A percentile compares a stretch with the other conserved stretches of the same genome.
These are phyloP conservation scores for Trichoderma breve DNA, from an alignment of 2,329 filamentous ascomycete species.

Conservation along the genomic window DNA sequence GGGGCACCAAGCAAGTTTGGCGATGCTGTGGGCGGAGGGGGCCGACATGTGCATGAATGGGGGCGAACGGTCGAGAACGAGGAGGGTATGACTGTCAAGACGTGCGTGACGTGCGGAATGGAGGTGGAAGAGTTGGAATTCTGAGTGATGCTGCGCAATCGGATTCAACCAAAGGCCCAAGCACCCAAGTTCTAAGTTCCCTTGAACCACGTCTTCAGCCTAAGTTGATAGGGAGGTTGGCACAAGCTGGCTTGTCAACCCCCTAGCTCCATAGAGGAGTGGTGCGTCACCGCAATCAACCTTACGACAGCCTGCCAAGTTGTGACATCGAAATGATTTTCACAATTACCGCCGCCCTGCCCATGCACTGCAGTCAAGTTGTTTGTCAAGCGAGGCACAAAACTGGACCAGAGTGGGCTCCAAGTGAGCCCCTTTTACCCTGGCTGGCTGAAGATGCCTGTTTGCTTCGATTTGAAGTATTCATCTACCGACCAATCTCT, in stretches of 20 bases:
- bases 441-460: neutral
- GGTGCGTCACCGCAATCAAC: neutral
- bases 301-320: neutral
- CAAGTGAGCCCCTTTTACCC: neutral
- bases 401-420: neutral
- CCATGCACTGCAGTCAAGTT: neutral
- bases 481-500: neutral
- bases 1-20: constrained; percentile 63
- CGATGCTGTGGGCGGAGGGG: constrained; percentile 65
- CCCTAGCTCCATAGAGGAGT: neutral
- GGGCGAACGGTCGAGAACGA: constrained; percentile 66
- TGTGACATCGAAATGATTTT: neutral
- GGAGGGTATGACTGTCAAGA: constrained; percentile 77
- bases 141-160: constrained; percentile 29
- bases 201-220: neutral
- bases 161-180: neutral
- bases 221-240: neutral
- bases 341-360: neutral
- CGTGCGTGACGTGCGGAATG: constrained; percentile 71
- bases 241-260: neutral
- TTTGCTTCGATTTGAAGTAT: neutral
- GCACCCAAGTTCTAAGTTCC: neutral
- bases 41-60: constrained; percentile 88
- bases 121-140: constrained; percentile 76
- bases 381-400: neutral